phyloP scores from a whole-genome alignment of 352 stramenopile genomes.

The Phytophthora idaei region DNA sequence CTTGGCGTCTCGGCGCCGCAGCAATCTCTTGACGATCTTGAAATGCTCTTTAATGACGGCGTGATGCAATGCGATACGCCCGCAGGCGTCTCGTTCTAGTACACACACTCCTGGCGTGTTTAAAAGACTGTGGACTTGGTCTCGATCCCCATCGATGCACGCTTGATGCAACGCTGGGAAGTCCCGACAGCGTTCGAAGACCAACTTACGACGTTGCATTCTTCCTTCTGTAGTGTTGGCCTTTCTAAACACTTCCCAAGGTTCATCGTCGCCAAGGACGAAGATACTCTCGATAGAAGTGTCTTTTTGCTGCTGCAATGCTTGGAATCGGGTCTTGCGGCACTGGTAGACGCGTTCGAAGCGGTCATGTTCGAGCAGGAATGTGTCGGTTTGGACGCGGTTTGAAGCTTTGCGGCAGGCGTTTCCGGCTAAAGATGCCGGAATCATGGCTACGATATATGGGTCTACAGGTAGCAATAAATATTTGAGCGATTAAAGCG shows the following conservation, averaged over 20 bases:
- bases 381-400: neutral
- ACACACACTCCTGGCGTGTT: slow-evolving; percentile 17
- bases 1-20: slow-evolving; percentile 41
- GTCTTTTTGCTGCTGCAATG: slow-evolving; percentile 7
- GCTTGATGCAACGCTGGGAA: slow-evolving; percentile 47
- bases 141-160: slow-evolving; percentile 32
- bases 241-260: slow-evolving; percentile 52
- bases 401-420: neutral
- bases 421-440: neutral
- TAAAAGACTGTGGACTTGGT: slow-evolving; percentile 26
- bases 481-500: neutral
- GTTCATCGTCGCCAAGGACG: slow-evolving; percentile 37
- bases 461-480: neutral
- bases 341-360: slow-evolving; percentile 13
- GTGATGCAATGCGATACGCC: slow-evolving; percentile 58
- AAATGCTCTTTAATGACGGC: slow-evolving; percentile 49
- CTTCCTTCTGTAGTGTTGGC: slow-evolving; percentile 4
- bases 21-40: slow-evolving; percentile 35
- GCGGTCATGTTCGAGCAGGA: slow-evolving; percentile 5
- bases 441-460: neutral
- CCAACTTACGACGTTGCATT: slow-evolving; percentile 25
- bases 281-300: slow-evolving; percentile 29
- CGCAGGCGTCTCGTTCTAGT: slow-evolving; percentile 43
- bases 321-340: slow-evolving; percentile 11
- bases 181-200: slow-evolving; percentile 40